Percentiles rank a stretch among this genome's conserved stretches.
Evolutionary conservation across 208 protist species (phyloP).

Genomic region (Kentomonas sorsogonicus): DNA sequence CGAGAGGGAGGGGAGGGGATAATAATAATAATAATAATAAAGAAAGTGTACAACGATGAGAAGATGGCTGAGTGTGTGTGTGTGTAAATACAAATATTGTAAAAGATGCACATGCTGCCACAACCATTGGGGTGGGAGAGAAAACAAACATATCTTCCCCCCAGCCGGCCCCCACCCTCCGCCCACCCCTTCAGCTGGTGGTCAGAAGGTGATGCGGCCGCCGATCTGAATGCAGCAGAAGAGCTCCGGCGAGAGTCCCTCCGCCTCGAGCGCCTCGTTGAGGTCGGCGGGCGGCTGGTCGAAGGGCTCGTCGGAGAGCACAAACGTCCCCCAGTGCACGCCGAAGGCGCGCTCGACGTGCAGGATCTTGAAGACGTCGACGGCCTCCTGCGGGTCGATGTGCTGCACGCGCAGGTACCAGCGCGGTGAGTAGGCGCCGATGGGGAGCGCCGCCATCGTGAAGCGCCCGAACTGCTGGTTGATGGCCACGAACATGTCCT

Average conservation of each 20-base stretch:
- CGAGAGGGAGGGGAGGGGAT: slow-evolving; percentile 3
- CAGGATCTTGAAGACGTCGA: slow-evolving; percentile 67
- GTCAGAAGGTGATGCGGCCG: slow-evolving; percentile 26
- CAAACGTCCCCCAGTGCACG: slow-evolving; percentile 87
- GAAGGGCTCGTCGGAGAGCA: slow-evolving; percentile 64
- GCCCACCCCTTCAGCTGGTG: slow-evolving; percentile 51
- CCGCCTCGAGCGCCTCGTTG: slow-evolving; percentile 14
- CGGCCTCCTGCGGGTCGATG: slow-evolving; percentile 61
- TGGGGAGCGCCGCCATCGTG: slow-evolving; percentile 69
- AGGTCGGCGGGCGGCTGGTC: slow-evolving; percentile 63
- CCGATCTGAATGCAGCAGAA: slow-evolving; percentile 42
- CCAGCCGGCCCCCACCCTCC: slow-evolving; percentile 70
- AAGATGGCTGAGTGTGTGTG: background rate
- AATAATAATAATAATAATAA: slow-evolving; percentile 3
- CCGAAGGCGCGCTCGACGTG: slow-evolving; percentile 33
- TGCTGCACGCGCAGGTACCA: slow-evolving; percentile 59
- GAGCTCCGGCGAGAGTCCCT: slow-evolving; percentile 14
- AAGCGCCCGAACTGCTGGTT: slow-evolving; percentile 36
- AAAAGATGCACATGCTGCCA: background rate
- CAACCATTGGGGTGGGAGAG: background rate
- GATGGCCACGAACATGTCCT: slow-evolving; percentile 40
- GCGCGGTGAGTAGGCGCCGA: slow-evolving; percentile 79
- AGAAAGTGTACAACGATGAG: background rate
- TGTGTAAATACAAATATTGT: background rate
- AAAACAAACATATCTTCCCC: slow-evolving; percentile 48